Conservation (phyloP, 1,284 basidiomycete species). For the Pseudomicrostroma phylloplanum region DNA sequence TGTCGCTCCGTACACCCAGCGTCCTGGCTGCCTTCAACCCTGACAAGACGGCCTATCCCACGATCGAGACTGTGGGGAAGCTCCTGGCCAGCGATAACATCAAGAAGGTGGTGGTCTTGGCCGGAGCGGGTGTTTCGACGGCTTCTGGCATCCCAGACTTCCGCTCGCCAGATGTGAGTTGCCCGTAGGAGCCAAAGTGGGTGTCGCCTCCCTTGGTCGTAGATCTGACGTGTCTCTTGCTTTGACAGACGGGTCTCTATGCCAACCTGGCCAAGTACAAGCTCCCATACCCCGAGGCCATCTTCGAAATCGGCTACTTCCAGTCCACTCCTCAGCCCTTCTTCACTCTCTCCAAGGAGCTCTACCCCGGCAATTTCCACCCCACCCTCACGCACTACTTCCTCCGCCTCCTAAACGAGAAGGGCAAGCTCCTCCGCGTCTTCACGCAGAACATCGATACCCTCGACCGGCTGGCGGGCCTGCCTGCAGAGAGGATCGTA, state of each 20-base stretch:
- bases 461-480: constrained; percentile 75
- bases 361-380: constrained; percentile 78
- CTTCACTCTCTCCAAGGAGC: constrained; percentile 61
- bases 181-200: neutral
- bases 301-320: constrained; percentile 57
- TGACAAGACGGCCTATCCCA: neutral
- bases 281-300: constrained; percentile 58
- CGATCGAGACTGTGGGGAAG: constrained; percentile 6
- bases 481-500: constrained; percentile 68
- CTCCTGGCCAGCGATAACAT: constrained; percentile 24
- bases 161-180: constrained; percentile 51
- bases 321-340: constrained; percentile 43
- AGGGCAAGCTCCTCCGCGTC: constrained; percentile 64
- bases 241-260: constrained; percentile 55
- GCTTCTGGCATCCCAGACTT: constrained; percentile 52
- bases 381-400: constrained; percentile 89
- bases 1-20: neutral
- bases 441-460: constrained; percentile 79
- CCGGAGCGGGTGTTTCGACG: constrained; percentile 55
- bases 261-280: constrained; percentile 56
- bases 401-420: constrained; percentile 66
- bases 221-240: neutral
- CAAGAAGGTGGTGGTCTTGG: constrained; percentile 55
- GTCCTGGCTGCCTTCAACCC: neutral
- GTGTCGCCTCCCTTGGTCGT: neutral